Evolutionary conservation across 169 alveolate genomes (phyloP), one percentile per base, ranked within the genome.

Genomic region (Eimeria falciformis): DNA sequence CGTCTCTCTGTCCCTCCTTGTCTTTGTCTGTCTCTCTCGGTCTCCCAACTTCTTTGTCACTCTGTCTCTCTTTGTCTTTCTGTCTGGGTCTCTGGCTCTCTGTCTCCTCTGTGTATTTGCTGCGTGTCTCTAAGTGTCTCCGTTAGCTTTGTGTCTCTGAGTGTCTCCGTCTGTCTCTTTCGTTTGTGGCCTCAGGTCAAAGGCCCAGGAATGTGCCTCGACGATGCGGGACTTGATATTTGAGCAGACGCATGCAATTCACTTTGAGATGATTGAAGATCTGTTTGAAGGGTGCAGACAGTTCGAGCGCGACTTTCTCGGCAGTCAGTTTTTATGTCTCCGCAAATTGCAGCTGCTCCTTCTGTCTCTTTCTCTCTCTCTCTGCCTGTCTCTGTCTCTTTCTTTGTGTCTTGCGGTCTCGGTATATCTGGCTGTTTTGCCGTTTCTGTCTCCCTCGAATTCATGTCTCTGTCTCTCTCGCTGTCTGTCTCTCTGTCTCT

Each of bases 181-280:
- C 40, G 29, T 33, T 66, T 12, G n/a, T 37, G 6, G 46, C 43
- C 14, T 5, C 66, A 91, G 94, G 84, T 50, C 62, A 11, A 96
- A 96, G 95, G 98, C 98, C 17, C 92, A 91, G 45, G 95, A 66
- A 29, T 97, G 98, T 85, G 96, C 97, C 21, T 93, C 71, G 27
- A 96, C 97, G 55, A 97, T 97, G 98, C 95, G 94, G 92, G 96
- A 97, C 84, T 91, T 96, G 89, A 96, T 97, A 33, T 90, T 97
- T 81, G 98, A 97, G 94, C 98, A 97, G 90, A 96, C 98, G 55
- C 95, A 96, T 94, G 97, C 98, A 29, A 95, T 97, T 37, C 97
- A 95, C 91, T 96, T 96, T 83, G 98, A 96, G 68, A 96, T 96
- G 87, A 96, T 96, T 7, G 97, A 94, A 65, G 98, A 96, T 93